These are phyloP conservation scores for Fusarium bulbicola DNA, from an alignment of 2,329 filamentous ascomycete species.

Conservation along the genomic window DNA sequence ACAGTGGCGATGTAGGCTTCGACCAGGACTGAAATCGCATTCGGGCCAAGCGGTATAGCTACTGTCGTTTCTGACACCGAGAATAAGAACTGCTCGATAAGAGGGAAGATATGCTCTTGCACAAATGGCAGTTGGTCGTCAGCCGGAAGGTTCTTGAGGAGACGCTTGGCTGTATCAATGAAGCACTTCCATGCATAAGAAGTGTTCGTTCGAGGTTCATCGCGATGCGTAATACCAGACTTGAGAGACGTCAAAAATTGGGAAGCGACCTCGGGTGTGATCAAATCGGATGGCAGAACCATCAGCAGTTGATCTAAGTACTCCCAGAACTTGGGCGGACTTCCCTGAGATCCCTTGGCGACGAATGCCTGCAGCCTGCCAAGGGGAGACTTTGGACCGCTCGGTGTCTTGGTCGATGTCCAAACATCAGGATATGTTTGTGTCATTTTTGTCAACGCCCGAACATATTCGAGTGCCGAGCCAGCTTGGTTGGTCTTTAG, in stretches of 20 bases:
- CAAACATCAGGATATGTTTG: slow-evolving; percentile 73
- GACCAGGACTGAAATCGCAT: slow-evolving; percentile 53
- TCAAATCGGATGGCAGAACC: slow-evolving; percentile 60
- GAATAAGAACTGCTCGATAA: slow-evolving; percentile 65
- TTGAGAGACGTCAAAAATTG: slow-evolving; percentile 74
- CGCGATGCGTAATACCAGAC: slow-evolving; percentile 74
- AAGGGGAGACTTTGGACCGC: slow-evolving; percentile 62
- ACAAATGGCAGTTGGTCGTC: slow-evolving; percentile 58
- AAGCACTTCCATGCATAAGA: slow-evolving; percentile 80
- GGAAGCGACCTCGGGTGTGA: slow-evolving; percentile 60
- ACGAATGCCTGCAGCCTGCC: slow-evolving; percentile 75
- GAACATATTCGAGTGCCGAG: slow-evolving; percentile 77
- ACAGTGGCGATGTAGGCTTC: slow-evolving; percentile 59
- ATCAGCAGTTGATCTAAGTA: slow-evolving; percentile 71
- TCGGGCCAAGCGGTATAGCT: slow-evolving; percentile 46
- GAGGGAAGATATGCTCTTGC: slow-evolving; percentile 60
- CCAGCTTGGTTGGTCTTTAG: slow-evolving; percentile 77
- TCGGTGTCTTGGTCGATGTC: slow-evolving; percentile 61
- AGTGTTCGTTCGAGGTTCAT: slow-evolving; percentile 77
- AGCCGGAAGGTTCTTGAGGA: slow-evolving; percentile 58
- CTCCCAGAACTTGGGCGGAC: slow-evolving; percentile 76
- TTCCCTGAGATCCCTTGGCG: slow-evolving; percentile 85
- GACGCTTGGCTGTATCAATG: slow-evolving; percentile 67
- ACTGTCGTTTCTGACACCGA: slow-evolving; percentile 52
- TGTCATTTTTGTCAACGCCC: slow-evolving; percentile 74